Evolutionary conservation across 2,329 filamentous ascomycete species (phyloP).

Genomic region (Didymella exigua): DNA sequence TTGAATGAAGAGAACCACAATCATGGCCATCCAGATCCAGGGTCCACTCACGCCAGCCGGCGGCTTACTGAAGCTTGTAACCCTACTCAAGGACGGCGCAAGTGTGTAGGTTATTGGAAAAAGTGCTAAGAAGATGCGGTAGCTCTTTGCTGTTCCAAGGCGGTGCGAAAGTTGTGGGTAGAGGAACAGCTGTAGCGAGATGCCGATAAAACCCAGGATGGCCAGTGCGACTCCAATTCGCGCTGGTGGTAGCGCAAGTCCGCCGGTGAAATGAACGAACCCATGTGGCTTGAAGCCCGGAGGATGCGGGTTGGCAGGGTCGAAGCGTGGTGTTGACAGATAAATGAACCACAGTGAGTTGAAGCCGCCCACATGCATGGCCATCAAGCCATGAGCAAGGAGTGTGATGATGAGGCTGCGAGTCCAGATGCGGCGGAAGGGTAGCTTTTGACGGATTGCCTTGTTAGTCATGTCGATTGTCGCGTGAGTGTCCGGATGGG

Average conservation of each 20-base stretch:
- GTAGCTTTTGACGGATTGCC: conserved; percentile 43
- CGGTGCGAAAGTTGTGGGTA: conserved; percentile 52
- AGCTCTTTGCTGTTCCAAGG: conserved; percentile 51
- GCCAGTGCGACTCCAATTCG: conserved; percentile 56
- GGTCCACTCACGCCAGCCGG: conserved; percentile 50
- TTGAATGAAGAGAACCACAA: conserved; percentile 51
- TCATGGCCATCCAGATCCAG: conserved; percentile 52
- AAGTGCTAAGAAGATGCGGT: conserved; percentile 49
- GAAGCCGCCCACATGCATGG: conserved; percentile 57
- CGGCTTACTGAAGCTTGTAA: conserved; percentile 48
- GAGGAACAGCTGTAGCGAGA: conserved; percentile 53
- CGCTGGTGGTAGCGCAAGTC: conserved; percentile 54
- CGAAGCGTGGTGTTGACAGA: conserved; percentile 54
- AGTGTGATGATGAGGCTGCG: conserved; percentile 53
- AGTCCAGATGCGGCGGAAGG: conserved; percentile 56
- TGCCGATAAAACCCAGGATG: conserved; percentile 56
- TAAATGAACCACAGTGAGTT: conserved; percentile 58
- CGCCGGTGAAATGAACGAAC: conserved; percentile 56
- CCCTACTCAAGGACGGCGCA: conserved; percentile 51
- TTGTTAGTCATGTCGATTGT: conserved; percentile 20
- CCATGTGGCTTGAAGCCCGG: conserved; percentile 44
- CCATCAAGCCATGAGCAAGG: conserved; percentile 52
- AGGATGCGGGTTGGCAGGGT: conserved; percentile 42
- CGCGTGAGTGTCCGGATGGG: conserved; percentile 7
- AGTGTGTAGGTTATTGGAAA: conserved; percentile 55